phyloP scores from a whole-genome alignment of 805 yeast genomes.

The Saccharomyces paradoxus region DNA sequence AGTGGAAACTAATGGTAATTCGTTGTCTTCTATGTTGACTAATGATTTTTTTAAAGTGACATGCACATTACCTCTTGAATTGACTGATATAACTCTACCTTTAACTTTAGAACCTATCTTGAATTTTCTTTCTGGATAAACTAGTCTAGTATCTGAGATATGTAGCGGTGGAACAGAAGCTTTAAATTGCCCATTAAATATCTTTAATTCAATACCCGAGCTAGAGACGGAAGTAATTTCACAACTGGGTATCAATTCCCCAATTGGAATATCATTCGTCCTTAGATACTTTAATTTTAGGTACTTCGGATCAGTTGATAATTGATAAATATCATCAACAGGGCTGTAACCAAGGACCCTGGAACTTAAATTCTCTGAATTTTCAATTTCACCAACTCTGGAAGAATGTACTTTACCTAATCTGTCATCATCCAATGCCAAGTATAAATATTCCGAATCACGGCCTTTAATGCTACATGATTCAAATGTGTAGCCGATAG shows the following conservation, averaged over 20 bases:
- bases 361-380: slow-evolving; percentile 65
- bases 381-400: slow-evolving; percentile 44
- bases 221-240: slow-evolving; percentile 45
- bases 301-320: slow-evolving; percentile 61
- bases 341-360: slow-evolving; percentile 65
- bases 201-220: slow-evolving; percentile 60
- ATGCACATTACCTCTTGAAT: slow-evolving; percentile 40
- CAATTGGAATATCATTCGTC: slow-evolving; percentile 66
- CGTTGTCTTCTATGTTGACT: slow-evolving; percentile 42
- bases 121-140: slow-evolving; percentile 87
- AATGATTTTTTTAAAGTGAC: slow-evolving; percentile 80
- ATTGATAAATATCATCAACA: slow-evolving; percentile 56
- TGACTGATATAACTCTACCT: slow-evolving; percentile 57
- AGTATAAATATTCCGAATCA: slow-evolving; percentile 49
- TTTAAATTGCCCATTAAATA: slow-evolving; percentile 54
- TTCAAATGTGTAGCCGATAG: slow-evolving; percentile 60
- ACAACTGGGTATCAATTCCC: slow-evolving; percentile 54
- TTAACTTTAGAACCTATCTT: slow-evolving; percentile 75
- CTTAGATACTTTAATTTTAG: slow-evolving; percentile 60
- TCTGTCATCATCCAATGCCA: slow-evolving; percentile 46
- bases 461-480: slow-evolving; percentile 50
- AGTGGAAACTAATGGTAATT: slow-evolving; percentile 27
- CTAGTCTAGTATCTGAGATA: slow-evolving; percentile 74
- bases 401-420: slow-evolving; percentile 77
- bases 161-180: slow-evolving; percentile 71